Evolutionary conservation across 2,329 filamentous ascomycete genomes (phyloP).

Genomic region (Verticillium nubilum): DNA sequence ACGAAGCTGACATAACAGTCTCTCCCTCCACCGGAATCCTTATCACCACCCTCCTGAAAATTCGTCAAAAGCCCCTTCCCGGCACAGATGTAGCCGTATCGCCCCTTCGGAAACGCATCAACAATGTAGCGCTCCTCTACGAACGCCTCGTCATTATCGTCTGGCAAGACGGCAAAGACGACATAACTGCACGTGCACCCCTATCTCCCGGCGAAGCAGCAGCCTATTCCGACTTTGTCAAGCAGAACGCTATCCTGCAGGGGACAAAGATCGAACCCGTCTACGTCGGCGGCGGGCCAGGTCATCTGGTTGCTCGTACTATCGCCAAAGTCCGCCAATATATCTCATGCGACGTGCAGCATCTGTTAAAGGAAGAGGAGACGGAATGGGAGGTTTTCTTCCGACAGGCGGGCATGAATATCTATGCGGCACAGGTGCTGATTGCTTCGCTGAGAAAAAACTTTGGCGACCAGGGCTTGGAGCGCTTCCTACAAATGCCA

Average conservation of each 20-base stretch:
- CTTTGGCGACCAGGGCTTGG: constrained; percentile 21
- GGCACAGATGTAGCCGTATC: constrained; percentile 27
- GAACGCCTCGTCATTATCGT: constrained; percentile 64
- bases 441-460: constrained; percentile 18
- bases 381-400: constrained; percentile 33
- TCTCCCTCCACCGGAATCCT: constrained; percentile 66
- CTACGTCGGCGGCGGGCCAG: constrained; percentile 44
- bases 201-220: constrained; percentile 34
- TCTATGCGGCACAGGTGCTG: constrained; percentile 28
- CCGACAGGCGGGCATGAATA: constrained; percentile 28
- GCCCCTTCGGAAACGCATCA: constrained; percentile 50
- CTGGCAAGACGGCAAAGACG: constrained; percentile 43
- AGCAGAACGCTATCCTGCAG: constrained; percentile 6
- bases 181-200: constrained; percentile 26
- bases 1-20: constrained; percentile 68
- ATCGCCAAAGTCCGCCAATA: constrained; percentile 3
- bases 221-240: constrained; percentile 43
- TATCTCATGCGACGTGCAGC: constrained; percentile 17
- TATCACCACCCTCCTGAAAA: constrained; percentile 63
- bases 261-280: constrained; percentile 30
- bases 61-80: constrained; percentile 67
- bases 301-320: constrained; percentile 50
- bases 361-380: constrained; percentile 30
- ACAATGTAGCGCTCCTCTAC: constrained; percentile 51
- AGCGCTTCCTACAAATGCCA: constrained; percentile 23